phyloP scores from a whole-genome alignment of 306 rosid species.

The Glycyrrhiza uralensis region DNA sequence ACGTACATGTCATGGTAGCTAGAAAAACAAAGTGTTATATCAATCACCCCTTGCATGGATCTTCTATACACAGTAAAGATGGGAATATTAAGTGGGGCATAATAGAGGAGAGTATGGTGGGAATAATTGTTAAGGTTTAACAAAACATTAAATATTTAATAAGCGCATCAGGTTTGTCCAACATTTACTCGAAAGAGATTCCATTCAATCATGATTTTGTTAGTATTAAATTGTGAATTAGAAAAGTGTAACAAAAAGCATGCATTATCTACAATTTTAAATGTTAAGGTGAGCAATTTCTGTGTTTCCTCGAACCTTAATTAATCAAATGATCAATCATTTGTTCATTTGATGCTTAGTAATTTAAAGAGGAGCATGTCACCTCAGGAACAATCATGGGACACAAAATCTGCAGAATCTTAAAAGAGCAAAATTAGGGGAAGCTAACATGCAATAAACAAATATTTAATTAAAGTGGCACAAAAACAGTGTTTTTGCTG shows the following conservation, averaged over 20 bases:
- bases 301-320: constrained; percentile 40
- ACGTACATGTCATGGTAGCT: constrained; percentile 28
- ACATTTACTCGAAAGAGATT: constrained; percentile 41
- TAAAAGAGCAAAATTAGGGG: constrained; percentile 41
- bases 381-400: constrained; percentile 50
- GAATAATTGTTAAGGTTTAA: constrained; percentile 14
- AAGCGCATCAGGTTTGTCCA: constrained; percentile 13
- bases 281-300: too few relatives aligned
- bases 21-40: constrained; percentile 1
- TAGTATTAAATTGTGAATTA: constrained; percentile 16
- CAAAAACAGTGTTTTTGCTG: constrained; percentile 24
- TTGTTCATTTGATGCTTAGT: constrained; percentile 27
- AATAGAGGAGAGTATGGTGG: constrained; percentile 23
- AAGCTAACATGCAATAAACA: constrained; percentile 28
- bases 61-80: constrained; percentile 13
- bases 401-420: constrained; percentile 74
- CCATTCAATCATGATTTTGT: constrained; percentile 37
- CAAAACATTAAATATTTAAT: constrained; percentile 16
- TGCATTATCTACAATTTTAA: constrained; percentile 30
- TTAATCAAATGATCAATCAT: constrained; percentile 34
- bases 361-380: constrained; percentile 23
- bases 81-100: constrained; percentile 27
- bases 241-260: constrained; percentile 30
- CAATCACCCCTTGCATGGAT: constrained; percentile 28
- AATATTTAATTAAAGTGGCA: constrained; percentile 22